Evolutionary conservation across 352 stramenopile species (phyloP), one percentile per base, ranked within the genome.

Genomic region (Pythium aristosporum): DNA sequence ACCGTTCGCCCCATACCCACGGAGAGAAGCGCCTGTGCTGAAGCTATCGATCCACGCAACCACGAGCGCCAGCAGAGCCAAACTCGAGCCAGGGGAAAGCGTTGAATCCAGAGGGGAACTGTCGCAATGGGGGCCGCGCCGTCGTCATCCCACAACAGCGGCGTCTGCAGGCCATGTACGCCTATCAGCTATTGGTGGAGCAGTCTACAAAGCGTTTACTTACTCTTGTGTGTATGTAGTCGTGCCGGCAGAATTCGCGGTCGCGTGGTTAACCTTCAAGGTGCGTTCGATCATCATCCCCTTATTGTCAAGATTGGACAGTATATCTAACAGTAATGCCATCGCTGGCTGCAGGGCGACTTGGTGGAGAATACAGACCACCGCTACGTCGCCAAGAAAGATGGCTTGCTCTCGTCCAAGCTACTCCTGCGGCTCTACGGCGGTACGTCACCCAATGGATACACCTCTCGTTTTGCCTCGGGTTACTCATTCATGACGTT

Each of bases 211-310:
- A 42, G 10, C 25, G 25, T 32, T 6, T 41, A 9, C 36, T 53
- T 39, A 13, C 34, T 39, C 69, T 12, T 18, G 32, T 61, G 32
- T 57, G 16, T 54, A 3, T 68, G 37, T 47, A 94, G 84, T 94
- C 63, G 75, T 89, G 20, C 69, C 74, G 2, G 78, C 79, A 11
- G 86, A 93, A 59, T 93, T 94, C 69, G 91, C 78, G 37, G 84
- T 94, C 66, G 86, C 82, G 54, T 94, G 86, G 86, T 74, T 94
- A 44, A 92, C 86, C 42, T 94, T 94, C 69, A 92, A 92, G 79
- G 85, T 92, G 42, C 15, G 57, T 23, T 12, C 0, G 9, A 5
- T 32, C n/a, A 21, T 1, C 5, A 44, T 68, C 9, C 39, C 15
- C 18, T 46, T 7, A 15, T 10, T 39, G 34, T 7, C 8, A 7